phyloP scores from a whole-genome alignment of 768 basidiomycete species.

The Polyporus arcularius region DNA sequence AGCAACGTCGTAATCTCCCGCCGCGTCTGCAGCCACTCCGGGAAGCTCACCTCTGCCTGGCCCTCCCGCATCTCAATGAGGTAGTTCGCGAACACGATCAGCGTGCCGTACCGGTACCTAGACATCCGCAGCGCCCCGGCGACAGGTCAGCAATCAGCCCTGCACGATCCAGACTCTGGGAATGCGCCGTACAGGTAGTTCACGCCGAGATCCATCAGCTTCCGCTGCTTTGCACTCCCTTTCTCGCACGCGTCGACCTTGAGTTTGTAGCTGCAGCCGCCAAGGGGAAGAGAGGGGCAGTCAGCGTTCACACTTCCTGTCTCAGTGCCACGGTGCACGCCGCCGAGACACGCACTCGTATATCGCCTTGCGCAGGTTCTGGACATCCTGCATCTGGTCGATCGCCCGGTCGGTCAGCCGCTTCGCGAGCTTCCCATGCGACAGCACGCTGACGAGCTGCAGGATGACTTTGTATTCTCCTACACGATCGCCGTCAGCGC shows the following conservation, averaged over 20 bases:
- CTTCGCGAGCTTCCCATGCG: slow-evolving; percentile 92
- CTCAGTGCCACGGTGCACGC: neutral
- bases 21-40: slow-evolving; percentile 79
- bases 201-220: slow-evolving; percentile 72
- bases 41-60: slow-evolving; percentile 56
- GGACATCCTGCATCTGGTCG: slow-evolving; percentile 94
- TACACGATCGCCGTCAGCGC: slow-evolving; percentile 30
- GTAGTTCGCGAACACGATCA: slow-evolving; percentile 95
- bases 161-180: slow-evolving; percentile 28
- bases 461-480: slow-evolving; percentile 98
- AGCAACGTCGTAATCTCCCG: slow-evolving; percentile 82
- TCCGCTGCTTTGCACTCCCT: slow-evolving; percentile 74
- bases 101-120: slow-evolving; percentile 85
- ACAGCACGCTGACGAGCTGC: slow-evolving; percentile 89
- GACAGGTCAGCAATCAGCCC: slow-evolving; percentile 25
- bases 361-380: slow-evolving; percentile 93
- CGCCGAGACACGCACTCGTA: slow-evolving; percentile 68
- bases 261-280: slow-evolving; percentile 76
- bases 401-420: slow-evolving; percentile 84
- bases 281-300: neutral
- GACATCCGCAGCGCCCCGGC: neutral
- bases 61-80: slow-evolving; percentile 66
- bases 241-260: slow-evolving; percentile 83
- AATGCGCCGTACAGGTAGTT: slow-evolving; percentile 67
- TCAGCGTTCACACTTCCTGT: neutral